Conservation (phyloP, 1,284 basidiomycete genomes). For the Melanopsichium pennsylvanicum region DNA sequence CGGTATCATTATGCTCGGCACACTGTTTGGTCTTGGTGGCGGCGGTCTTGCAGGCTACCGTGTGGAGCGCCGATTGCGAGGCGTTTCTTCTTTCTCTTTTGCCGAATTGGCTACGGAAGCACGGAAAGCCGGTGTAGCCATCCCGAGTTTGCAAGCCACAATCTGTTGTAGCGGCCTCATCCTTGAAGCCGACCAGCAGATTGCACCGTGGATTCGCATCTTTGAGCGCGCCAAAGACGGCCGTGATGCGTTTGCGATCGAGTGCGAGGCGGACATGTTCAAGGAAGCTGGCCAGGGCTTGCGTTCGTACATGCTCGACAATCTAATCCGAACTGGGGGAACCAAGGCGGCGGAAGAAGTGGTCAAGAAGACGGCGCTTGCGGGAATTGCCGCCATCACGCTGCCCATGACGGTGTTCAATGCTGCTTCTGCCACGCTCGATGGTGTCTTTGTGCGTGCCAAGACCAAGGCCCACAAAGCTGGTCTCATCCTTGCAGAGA, state of each 20-base stretch:
- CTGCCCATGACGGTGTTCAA: constrained; percentile 68
- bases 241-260: constrained; percentile 54
- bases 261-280: constrained; percentile 55
- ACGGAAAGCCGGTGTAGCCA: constrained; percentile 43
- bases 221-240: constrained; percentile 41
- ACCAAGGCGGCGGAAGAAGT: constrained; percentile 66
- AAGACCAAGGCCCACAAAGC: constrained; percentile 62
- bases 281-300: constrained; percentile 46
- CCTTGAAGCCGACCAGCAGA: constrained; percentile 47
- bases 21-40: constrained; percentile 56
- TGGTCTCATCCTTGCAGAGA: constrained; percentile 70
- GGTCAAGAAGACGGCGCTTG: constrained; percentile 71
- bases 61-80: constrained; percentile 50
- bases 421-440: constrained; percentile 64
- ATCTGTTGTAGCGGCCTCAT: constrained; percentile 56
- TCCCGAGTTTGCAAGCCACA: constrained; percentile 58
- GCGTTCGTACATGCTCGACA: constrained; percentile 49
- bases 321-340: constrained; percentile 46
- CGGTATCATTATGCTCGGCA: constrained; percentile 59
- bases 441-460: constrained; percentile 67
- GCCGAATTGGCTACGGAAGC: constrained; percentile 43
- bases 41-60: constrained; percentile 60
- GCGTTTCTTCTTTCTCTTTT: constrained; percentile 49
- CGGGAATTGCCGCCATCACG: constrained; percentile 70
- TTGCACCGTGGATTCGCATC: constrained; percentile 36